Base-by-base conservation (phyloP, 495 filamentous ascomycete genomes). In the Tetracladium marchalianum region DNA sequence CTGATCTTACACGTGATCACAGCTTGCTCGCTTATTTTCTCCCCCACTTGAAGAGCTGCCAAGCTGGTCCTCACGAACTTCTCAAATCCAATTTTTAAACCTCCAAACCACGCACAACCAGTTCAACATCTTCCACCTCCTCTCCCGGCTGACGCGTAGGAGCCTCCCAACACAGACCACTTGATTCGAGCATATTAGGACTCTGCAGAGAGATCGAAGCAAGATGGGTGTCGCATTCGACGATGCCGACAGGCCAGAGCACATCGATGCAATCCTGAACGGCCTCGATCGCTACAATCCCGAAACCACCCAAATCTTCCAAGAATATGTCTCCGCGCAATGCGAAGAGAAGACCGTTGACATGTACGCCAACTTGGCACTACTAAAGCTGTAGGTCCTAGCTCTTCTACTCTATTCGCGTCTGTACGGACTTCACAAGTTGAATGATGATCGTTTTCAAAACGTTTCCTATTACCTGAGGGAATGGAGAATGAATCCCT, bases 401-500 rank as follows among this genome's bases (percentile, higher is more conserved):
- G 31, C 24, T 45, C 43, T 27, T 7, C 11, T 12, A 10, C 10
- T 16, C 16, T 38, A 1, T 39, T 15, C 37, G 17, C 10, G 10
- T 36, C 11, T 8, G 15, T 11, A 17, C 17, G n/a, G n/a, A 18
- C 17, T 7, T 27, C 10, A 18, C 9, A 11, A 33, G 46, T 49
- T 35, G 51, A 38, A 70, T 79, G 84, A 94, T 86, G 86, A 84
- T 75, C 60, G 65, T 76, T 59, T 56, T 64, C 76, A 59, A 10
- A 81, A 92, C 88, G 90, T 96, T 95, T 95, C 87, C 87, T 95
- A 96, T 95, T 95, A 95, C 78, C 88, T 85, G 87, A 94, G 60
- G 64, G 54, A 57, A 36, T 54, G 61, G 68, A 63, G 65, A 62
- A 60, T 71, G 72, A 72, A 73, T 67, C 64, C 55, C 59, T 64